Base-by-base conservation (phyloP, 768 basidiomycete species). In the Russula olivacea region DNA sequence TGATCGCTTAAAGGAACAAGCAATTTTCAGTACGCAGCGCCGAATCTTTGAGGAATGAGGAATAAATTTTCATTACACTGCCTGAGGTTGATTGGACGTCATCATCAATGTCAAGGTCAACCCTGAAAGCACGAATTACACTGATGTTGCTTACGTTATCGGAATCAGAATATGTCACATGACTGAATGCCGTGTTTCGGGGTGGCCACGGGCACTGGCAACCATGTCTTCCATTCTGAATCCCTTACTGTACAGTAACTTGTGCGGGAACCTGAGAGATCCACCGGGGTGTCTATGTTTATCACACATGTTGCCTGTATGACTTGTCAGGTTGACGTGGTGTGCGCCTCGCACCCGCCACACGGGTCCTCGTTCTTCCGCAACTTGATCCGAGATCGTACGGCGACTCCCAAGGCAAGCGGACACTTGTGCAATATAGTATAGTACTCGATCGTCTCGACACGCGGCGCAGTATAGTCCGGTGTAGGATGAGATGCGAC, bases 281-380 rank as follows among this genome's bases (percentile, higher is more conserved):
- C 36, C 32, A 36, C 21, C 54, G n/a, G 15, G 45, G 53, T 12
- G 30, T 23, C 30, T 30, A 47, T 60, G 51, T 36, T 15, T 23
- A 34, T 17, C n/a, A 47, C 57, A 48, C 57, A 36, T 36, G 40
- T 58, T 41, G 58, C 55, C 11, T 14, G 28, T 56, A 43, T 28
- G 30, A 19, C 41, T 5, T 25, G 19, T 43, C 38, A 17, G 38
- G 23, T 21, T 40, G 40, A 55, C 38, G 40, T 40, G 25, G 32
- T 41, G 23, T 12, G 25, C 34, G 23, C 15, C 36, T 38, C 21
- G 21, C 36, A 54, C 48, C 15, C 6, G 17, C 40, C 40, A 41
- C 40, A n/a, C 8, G 17, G 19, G 41, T 43, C 19, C 41, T 19
- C 8, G 6, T 19, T 43, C 19, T 43, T 19, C 17, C 19, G 19